Evolutionary conservation across 176 grass and related monocot genomes (phyloP), one percentile per base, ranked within the genome.

Genomic region (Aegilops sharonensis): DNA sequence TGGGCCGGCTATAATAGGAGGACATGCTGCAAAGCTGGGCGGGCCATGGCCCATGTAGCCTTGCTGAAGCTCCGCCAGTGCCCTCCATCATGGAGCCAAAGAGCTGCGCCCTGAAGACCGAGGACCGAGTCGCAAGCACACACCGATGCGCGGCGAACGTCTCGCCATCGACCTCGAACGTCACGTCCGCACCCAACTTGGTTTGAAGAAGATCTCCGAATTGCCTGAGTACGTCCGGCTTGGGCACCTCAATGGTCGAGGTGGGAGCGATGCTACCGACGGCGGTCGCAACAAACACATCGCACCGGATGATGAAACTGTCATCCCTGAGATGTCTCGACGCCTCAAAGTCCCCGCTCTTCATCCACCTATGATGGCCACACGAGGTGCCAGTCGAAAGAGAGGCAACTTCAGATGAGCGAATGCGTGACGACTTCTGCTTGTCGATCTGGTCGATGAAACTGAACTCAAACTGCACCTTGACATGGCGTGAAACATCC

Each of bases 1-100:
- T 34, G 32, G 32, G 32, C 32, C 32, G 4, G 32, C 32, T 34
- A 34, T 34, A 34, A 34, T 34, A 34, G 32, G 32, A 34, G 32
- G 4, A 34, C 3, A 4, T 34, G 32, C 32, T 34, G 32, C 32
- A 34, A 34, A 34, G 32, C 32, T 34, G 4, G 32, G 32, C 32
- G 32, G 32, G 32, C 32, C 32, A 34, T 34, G 32, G 32, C 32
- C 32, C 32, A 34, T 34, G 32, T 34, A 34, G 32, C 32, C 32
- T 34, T 34, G 32, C 32, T 34, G 32, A 34, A 34, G 32, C 32
- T 34, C 32, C 32, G 32, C 32, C 32, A 17, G 42, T 30, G 2
- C 64, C 64, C 48, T 83, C 68, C 61, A 52, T 52, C 86, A 88
- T 88, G 23, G 79, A n/a, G 57, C 79, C 69, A 1, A 83, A 66